Conservation (phyloP, 1,284 basidiomycete species). For the Clitocybe nebularis region DNA sequence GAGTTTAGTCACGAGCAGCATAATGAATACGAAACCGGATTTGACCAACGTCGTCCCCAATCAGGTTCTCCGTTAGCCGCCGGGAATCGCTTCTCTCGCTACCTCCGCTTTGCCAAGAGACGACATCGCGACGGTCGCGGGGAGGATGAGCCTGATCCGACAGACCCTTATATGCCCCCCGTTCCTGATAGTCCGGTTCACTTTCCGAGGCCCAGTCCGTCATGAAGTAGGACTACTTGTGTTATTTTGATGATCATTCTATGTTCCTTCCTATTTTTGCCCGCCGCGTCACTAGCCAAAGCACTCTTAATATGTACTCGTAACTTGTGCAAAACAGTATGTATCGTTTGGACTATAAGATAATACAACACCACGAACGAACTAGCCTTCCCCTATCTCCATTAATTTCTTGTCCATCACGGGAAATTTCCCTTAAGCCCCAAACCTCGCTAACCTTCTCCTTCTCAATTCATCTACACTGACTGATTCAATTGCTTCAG, state of each 20-base stretch:
- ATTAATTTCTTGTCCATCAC: neutral
- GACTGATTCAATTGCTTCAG: conserved; percentile 30
- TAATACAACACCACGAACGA: no score
- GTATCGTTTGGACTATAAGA: no score
- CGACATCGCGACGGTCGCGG: conserved; percentile 26
- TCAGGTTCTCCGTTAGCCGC: conserved; percentile 10
- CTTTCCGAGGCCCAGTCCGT: neutral
- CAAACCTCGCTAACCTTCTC: conserved; percentile 75
- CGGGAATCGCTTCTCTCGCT: conserved; percentile 59
- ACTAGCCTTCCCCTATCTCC: neutral
- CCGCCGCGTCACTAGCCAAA: no score
- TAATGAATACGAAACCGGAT: conserved; percentile 21
- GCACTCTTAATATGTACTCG: no score
- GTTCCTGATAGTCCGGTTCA: conserved; percentile 25
- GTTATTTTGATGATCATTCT: neutral
- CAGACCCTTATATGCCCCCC: conserved; percentile 29
- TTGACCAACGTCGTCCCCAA: conserved; percentile 12
- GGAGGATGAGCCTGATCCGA: conserved; percentile 24
- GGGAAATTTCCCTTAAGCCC: conserved; percentile 28
- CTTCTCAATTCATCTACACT: conserved; percentile 76
- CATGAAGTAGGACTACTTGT: no score
- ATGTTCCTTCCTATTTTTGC: neutral
- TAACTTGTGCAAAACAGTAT: no score
- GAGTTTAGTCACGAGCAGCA: conserved; percentile 16
- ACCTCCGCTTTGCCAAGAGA: conserved; percentile 60